Evolutionary conservation across 805 yeast genomes (phyloP).

Genomic region (Candida saitoana): DNA sequence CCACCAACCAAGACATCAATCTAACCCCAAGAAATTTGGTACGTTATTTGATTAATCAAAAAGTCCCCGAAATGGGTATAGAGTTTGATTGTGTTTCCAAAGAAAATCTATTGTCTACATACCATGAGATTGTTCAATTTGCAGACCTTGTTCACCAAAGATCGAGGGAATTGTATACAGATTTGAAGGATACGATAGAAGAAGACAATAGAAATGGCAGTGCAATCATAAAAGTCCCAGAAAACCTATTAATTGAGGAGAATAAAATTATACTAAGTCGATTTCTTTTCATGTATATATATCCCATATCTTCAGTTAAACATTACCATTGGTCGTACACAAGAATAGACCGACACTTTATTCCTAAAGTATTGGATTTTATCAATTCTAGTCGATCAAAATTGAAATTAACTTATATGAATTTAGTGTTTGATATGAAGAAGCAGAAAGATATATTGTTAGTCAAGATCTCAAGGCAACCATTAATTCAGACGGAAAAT

Average conservation of each 20-base stretch:
- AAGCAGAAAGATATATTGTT: constrained; percentile 2
- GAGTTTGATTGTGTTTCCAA: constrained; percentile 8
- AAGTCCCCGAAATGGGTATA: constrained; percentile 17
- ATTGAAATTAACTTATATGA: constrained; percentile 18
- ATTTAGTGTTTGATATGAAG: constrained; percentile 16
- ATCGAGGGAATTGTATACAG: constrained; percentile 6
- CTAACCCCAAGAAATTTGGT: constrained; percentile 58
- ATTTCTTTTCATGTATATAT: constrained; percentile 23
- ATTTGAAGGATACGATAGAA: constrained; percentile 5
- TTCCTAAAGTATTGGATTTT: constrained; percentile 20
- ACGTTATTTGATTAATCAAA: constrained; percentile 32
- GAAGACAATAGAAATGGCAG: constrained; percentile 7
- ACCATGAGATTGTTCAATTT: constrained; percentile 7
- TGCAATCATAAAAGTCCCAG: constrained; percentile 11
- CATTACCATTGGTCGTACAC: constrained; percentile 40
- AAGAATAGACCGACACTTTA: constrained; percentile 27
- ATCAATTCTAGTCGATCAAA: constrained; percentile 2
- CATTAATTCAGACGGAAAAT: constrained; percentile 13
- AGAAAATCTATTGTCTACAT: constrained; percentile 11
- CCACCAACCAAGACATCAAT: constrained; percentile 50
- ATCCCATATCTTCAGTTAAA: constrained; percentile 27
- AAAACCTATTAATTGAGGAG: constrained; percentile 6
- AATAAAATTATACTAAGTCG: constrained; percentile 22
- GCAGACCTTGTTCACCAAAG: constrained; percentile 6
- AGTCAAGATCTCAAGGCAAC: constrained; percentile 20